These are phyloP conservation scores for Aspergillus flavus DNA, from an alignment of 2,329 filamentous ascomycete species.

Conservation along the genomic window DNA sequence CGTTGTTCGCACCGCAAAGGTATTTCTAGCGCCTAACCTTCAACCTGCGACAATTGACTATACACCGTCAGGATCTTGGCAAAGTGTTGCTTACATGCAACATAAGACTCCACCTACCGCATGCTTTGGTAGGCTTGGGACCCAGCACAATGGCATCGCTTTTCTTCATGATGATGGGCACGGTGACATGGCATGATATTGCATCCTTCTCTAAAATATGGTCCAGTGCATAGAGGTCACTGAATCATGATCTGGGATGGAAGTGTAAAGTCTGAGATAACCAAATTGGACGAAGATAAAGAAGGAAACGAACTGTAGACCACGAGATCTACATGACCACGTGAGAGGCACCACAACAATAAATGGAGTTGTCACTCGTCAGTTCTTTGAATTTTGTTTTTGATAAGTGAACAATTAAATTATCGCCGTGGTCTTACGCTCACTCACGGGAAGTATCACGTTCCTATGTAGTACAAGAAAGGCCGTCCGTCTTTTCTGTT, in stretches of 20 bases:
- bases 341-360: slow-evolving; percentile 1
- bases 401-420: background rate
- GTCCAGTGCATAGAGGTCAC: background rate
- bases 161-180: slow-evolving; percentile 22
- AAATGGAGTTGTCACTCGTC: background rate
- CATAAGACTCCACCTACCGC: slow-evolving; percentile 24
- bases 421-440: background rate
- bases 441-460: background rate
- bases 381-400: background rate
- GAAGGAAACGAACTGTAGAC: background rate
- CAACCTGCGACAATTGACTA: slow-evolving; percentile 35
- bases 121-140: slow-evolving; percentile 36
- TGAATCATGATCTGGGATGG: background rate
- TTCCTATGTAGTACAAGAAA: background rate
- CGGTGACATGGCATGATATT: slow-evolving; percentile 1
- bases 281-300: background rate
- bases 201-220: background rate
- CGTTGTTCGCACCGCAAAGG: background rate
- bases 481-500: background rate
- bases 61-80: slow-evolving; percentile 13
- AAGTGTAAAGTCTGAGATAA: background rate
- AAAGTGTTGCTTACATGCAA: background rate
- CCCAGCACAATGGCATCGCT: slow-evolving; percentile 21
- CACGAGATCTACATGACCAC: slow-evolving; percentile 2
- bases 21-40: slow-evolving; percentile 21